phyloP scores from a whole-genome alignment of 2,329 filamentous ascomycete genomes.

The Penicillium sumatraense region DNA sequence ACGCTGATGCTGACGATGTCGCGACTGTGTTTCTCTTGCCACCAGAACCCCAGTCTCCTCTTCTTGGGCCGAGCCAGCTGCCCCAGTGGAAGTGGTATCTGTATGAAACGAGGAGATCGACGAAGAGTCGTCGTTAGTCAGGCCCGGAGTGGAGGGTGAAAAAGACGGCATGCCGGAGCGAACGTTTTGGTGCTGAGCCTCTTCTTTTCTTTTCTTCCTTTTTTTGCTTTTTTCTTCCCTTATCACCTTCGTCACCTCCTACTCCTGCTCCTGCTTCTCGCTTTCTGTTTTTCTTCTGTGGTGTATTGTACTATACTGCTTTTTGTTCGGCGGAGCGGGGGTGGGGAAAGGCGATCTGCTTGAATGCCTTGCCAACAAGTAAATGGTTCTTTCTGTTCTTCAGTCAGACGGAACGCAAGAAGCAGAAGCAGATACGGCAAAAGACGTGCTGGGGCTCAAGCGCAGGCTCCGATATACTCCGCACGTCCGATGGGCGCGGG shows the following conservation, averaged over 20 bases:
- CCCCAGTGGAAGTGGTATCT: not conserved
- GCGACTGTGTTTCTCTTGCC: not conserved
- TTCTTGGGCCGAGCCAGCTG: not conserved
- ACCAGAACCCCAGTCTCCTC: not conserved
- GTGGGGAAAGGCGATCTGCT: not conserved
- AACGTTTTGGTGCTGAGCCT: slow-evolving; percentile 1
- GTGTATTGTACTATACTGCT: too few species aligned
- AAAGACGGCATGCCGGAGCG: slow-evolving; percentile 18
- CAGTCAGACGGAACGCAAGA: not conserved
- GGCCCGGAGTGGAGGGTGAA: slow-evolving; percentile 33
- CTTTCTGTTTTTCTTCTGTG: not conserved
- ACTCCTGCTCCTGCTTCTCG: not conserved
- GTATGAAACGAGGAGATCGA: slow-evolving; percentile 39
- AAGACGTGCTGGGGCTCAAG: slow-evolving; percentile 8
- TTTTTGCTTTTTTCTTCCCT: not conserved
- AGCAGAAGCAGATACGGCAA: not conserved
- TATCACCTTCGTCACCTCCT: not conserved
- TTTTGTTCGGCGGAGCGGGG: slow-evolving; percentile 7
- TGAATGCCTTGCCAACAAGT: not conserved
- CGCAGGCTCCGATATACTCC: slow-evolving; percentile 30
- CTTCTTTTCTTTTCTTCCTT: slow-evolving; percentile 1
- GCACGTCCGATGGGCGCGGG: slow-evolving; percentile 15
- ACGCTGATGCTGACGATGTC: not conserved
- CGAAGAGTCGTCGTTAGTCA: slow-evolving; percentile 36
- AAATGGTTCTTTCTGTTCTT: not conserved